Evolutionary conservation across 2,329 filamentous ascomycete species (phyloP), one percentile per base, ranked within the genome.

Genomic region (Pseudopithomyces maydicus): DNA sequence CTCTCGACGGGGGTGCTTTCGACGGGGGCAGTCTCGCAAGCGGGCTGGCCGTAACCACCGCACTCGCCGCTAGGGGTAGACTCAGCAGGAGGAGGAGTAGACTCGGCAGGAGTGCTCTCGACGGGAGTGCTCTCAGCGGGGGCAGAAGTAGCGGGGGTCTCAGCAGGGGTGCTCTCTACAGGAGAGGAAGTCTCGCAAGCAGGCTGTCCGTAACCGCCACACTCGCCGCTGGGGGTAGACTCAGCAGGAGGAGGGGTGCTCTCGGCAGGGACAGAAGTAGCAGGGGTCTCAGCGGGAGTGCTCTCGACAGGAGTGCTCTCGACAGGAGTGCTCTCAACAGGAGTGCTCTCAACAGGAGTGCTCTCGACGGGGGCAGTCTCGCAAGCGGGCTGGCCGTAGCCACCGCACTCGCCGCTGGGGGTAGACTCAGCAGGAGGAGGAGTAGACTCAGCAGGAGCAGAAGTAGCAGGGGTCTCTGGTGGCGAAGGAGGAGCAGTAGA

Each of bases 111-210:
- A 32, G 29, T 32, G 14, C 50, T 43, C 32, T 56, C 61, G 36
- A 56, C 32, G 26, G 26, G 26, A 29, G 26, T 29, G 26, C 26
- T 29, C 26, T 29, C 26, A 8, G 8, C 26, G 17, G 58, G 33
- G 50, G 41, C 41, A 47, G 56, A 55, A 15, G 61, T 54, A 4
- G 54, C 49, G 22, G 66, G 56, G 20, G 56, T 49, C 47, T 57
- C 32, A 11, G 56, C 54, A 15, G 61, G 54, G 20, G 57, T 49
- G n/a, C 58, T 52, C 22, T 59, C 49, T 26, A 55, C 51, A 17
- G 58, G 33, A 48, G 41, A 42, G 44, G 56, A 57, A 22, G 61
- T 58, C 42, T 55, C 51, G 26, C 61, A 60, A 43, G 53, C 38
- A 22, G 53, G 47, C 39, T 55, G 53, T 8, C 53, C 22, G 47